Conservation (phyloP, 345 rosid species). For the Heritiera littoralis region DNA sequence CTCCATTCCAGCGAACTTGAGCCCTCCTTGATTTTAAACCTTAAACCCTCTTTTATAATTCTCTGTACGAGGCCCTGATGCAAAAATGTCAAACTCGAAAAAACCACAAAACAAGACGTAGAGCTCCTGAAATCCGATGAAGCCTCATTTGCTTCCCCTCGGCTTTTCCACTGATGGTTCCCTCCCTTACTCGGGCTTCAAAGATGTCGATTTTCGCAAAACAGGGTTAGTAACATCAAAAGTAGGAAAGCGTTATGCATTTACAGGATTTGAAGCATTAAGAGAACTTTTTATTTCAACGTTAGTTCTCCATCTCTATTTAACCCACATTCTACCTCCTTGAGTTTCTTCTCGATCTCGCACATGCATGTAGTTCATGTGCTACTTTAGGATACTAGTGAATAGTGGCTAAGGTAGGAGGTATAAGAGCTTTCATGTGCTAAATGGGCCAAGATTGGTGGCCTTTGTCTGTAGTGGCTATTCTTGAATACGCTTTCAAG, state of each 20-base stretch:
- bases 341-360: background rate
- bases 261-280: conserved; percentile 83
- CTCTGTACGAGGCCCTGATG: background rate
- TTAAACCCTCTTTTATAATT: too few relatives aligned
- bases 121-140: too few relatives aligned
- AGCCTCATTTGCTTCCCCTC: too few relatives aligned
- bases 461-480: background rate
- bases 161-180: too few relatives aligned
- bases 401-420: background rate
- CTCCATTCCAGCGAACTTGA: too few relatives aligned
- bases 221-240: conserved; percentile 90
- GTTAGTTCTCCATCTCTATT: conserved; percentile 35
- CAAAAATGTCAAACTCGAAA: conserved; percentile 42
- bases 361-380: background rate
- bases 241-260: conserved; percentile 91
- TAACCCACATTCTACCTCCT: background rate
- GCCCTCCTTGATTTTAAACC: too few relatives aligned
- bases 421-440: background rate
- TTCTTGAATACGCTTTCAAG: background rate
- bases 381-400: background rate
- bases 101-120: too few relatives aligned
- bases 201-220: conserved; percentile 75
- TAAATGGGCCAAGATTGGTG: background rate
- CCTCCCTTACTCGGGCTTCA: conserved; percentile 68
- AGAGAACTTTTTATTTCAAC: conserved; percentile 72